Evolutionary conservation across 495 filamentous ascomycete species (phyloP), one percentile per base, ranked within the genome.

Genomic region (Penicillium bialowiezense): DNA sequence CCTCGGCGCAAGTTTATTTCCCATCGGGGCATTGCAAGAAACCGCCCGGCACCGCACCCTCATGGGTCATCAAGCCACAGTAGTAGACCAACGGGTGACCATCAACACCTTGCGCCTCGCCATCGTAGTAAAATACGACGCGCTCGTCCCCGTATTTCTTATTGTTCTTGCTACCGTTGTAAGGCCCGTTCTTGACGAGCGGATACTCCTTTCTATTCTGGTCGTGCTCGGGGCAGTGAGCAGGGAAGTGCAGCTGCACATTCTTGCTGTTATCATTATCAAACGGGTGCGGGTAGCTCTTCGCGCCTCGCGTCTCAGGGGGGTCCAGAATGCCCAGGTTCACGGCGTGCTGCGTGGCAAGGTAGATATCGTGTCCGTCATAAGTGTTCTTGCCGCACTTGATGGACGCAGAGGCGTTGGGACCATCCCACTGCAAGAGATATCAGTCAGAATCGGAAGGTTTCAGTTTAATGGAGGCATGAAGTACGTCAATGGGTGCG

Each of bases 51-150:
- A 14, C 35, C 12, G 35, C 35, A 38, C 35, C 35, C 14, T 38
- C 12, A 38, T 38, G 35, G 35, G 35, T 38, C 10, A 38, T 38
- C 14, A 38, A 38, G 35, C 35, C 35, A 38, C 35, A 38, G 35
- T 38, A 38, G 35, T 38, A 38, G 35, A 38, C 35, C 35, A 18
- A 18, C 35, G 35, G 7, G 35, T 38, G 35, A 38, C 35, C 35
- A 38, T 18, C 35, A 17, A 38, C 14, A n/a, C 35, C 35, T 38
- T 38, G 9, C 3, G 35, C 14, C 35, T 38, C 18, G 15, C 35
- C 35, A 38, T 38, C 35, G 35, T 38, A 38, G 35, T 38, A 38
- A 38, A 36, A 38, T 14, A 38, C 35, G 35, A 38, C 35, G 7
- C 35, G 35, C 35, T 38, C 35, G 20, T 38, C 14, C 35, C 35